Conservation (phyloP, 345 rosid species). For the Arabis alpina region DNA sequence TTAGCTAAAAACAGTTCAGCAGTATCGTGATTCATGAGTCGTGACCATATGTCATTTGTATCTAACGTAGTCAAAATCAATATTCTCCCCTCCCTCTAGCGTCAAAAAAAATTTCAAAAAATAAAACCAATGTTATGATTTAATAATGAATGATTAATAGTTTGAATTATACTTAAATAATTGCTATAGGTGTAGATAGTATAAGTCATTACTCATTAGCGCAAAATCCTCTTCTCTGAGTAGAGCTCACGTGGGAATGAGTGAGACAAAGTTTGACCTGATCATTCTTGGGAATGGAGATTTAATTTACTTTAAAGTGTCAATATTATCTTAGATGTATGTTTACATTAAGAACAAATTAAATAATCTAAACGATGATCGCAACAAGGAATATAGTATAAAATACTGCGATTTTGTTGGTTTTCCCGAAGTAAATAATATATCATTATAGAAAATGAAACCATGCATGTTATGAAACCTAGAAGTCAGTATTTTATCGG, state of each 20-base stretch:
- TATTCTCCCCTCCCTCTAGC: not conserved
- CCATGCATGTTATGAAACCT: too few species aligned
- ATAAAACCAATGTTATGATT: not conserved
- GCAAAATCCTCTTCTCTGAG: conserved; percentile 6
- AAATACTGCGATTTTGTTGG: too few species aligned
- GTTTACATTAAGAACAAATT: too few species aligned
- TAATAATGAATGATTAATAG: conserved; percentile 1
- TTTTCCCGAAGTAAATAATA: too few species aligned
- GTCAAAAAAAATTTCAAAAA: too few species aligned
- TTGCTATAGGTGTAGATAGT: conserved; percentile 9
- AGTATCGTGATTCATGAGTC: conserved; percentile 21
- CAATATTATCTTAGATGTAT: not conserved
- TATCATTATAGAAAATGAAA: too few species aligned
- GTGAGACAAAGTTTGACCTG: not conserved
- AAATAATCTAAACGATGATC: too few species aligned
- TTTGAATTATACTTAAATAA: not conserved
- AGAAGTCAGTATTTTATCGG: too few species aligned
- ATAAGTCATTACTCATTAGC: conserved; percentile 24
- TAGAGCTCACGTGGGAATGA: conserved; percentile 20
- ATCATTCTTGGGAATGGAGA: not conserved
- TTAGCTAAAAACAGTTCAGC: conserved; percentile 34
- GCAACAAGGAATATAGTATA: too few species aligned
- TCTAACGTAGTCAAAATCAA: not conserved
- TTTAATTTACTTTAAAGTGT: not conserved
- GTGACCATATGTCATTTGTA: conserved; percentile 3